phyloP scores from a whole-genome alignment of 2,329 filamentous ascomycete genomes.

The Tolypocladium tropicale region DNA sequence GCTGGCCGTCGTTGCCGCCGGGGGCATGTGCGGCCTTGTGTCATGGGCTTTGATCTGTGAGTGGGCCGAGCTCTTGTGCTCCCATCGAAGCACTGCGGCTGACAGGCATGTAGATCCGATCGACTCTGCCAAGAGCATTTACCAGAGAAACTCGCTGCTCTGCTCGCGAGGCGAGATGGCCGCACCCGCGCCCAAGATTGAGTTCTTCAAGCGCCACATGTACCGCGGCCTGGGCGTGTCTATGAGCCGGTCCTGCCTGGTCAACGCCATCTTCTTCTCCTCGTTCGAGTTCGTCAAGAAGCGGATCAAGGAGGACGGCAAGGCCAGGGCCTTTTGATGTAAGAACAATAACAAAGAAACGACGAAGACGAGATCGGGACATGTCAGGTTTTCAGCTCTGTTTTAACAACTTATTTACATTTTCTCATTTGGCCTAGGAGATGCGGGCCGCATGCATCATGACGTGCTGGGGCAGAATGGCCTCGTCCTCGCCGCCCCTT shows the following conservation, averaged over 20 bases:
- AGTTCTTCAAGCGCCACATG: slow-evolving; percentile 68
- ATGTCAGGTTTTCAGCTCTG: background rate
- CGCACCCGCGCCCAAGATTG: slow-evolving; percentile 59
- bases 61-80: slow-evolving; percentile 16
- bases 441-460: background rate
- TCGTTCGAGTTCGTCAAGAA: slow-evolving; percentile 78
- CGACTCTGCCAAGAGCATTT: slow-evolving; percentile 77
- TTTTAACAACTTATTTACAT: slow-evolving; percentile 11
- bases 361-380: background rate
- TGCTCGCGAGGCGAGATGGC: slow-evolving; percentile 55
- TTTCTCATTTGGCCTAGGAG: background rate
- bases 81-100: background rate
- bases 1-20: slow-evolving; percentile 67
- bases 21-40: slow-evolving; percentile 71
- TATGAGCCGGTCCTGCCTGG: slow-evolving; percentile 70
- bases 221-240: slow-evolving; percentile 77
- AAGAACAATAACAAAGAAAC: slow-evolving; percentile 3
- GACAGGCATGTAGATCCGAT: slow-evolving; percentile 44
- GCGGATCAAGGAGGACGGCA: slow-evolving; percentile 44
- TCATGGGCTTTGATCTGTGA: slow-evolving; percentile 70
- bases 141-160: slow-evolving; percentile 71
- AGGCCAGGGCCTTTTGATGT: slow-evolving; percentile 5
- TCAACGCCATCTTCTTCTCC: slow-evolving; percentile 86
- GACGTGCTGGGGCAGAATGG: background rate
- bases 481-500: background rate